Evolutionary conservation across 257 asterid genomes (phyloP).

Genomic region (Primulina eburnea): DNA sequence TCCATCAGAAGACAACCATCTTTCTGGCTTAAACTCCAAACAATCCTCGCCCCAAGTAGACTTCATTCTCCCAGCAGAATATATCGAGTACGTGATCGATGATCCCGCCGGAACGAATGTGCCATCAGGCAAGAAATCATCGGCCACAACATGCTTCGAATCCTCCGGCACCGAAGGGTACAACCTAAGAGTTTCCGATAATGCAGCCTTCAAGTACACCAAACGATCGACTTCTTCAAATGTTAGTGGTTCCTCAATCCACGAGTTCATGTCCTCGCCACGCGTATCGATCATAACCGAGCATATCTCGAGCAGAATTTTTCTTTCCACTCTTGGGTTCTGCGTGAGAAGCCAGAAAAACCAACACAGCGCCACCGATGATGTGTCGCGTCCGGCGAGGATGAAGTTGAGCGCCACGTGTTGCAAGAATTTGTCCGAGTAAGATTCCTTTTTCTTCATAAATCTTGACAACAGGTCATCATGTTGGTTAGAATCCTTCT

Average conservation of each 20-base stretch:
- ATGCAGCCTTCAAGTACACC: conserved; percentile 69
- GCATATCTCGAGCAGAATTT: conserved; percentile 58
- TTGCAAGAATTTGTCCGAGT: conserved; percentile 63
- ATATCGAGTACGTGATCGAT: conserved; percentile 76
- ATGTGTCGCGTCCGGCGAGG: conserved; percentile 95
- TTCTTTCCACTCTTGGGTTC: conserved; percentile 56
- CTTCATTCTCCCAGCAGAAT: conserved; percentile 85
- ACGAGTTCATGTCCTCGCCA: conserved; percentile 41
- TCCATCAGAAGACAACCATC: conserved; percentile 58
- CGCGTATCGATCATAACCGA: conserved; percentile 62
- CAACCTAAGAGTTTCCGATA: conserved; percentile 74
- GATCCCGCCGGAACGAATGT: conserved; percentile 88
- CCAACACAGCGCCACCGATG: conserved; percentile 91
- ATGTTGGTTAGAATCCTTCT: conserved; percentile 49
- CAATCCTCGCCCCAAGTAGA: conserved; percentile 88
- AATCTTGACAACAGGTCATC: conserved; percentile 82
- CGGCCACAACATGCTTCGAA: conserved; percentile 75
- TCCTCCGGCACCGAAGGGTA: conserved; percentile 96
- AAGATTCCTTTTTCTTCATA: conserved; percentile 82
- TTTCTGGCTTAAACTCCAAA: conserved; percentile 69
- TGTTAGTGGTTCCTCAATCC: conserved; percentile 56
- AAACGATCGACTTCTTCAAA: conserved; percentile 77
- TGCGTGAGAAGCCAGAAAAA: conserved; percentile 81
- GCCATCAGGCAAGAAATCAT: conserved; percentile 78
- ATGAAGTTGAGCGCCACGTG: conserved; percentile 91